Evolutionary conservation across 305 asterid species (phyloP).

Genomic region (Fraxinus velutina): DNA sequence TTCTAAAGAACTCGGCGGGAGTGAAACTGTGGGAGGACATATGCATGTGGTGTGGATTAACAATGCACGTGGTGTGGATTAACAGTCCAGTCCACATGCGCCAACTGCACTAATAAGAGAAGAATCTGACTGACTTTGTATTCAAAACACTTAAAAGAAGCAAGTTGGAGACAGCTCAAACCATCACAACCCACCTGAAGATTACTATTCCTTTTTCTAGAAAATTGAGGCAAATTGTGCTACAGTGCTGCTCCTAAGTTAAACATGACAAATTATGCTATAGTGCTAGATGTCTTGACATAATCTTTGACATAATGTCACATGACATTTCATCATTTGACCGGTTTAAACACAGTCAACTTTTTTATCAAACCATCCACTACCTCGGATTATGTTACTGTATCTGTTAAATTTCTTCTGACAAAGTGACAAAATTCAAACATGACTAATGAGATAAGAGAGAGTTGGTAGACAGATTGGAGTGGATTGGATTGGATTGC

Average conservation of each 20-base stretch:
- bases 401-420: too few species aligned
- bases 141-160: slow-evolving; percentile 29
- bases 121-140: slow-evolving; percentile 24
- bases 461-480: neutral
- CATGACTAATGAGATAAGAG: neutral
- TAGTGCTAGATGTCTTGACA: too few species aligned
- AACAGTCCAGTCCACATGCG: neutral
- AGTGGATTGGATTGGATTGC: neutral
- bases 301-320: too few species aligned
- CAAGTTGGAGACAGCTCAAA: slow-evolving; percentile 48
- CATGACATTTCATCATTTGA: too few species aligned
- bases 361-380: too few species aligned
- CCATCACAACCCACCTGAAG: neutral
- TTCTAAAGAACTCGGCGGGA: too few species aligned
- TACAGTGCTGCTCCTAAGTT: too few species aligned
- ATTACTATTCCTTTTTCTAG: neutral
- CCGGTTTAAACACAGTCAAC: too few species aligned
- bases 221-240: too few species aligned
- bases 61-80: neutral
- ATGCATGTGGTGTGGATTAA: neutral
- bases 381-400: too few species aligned
- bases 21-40: neutral
- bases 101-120: neutral
- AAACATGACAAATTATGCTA: too few species aligned
- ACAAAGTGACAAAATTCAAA: too few species aligned